Percentiles rank a stretch among this genome's conserved stretches.
Conservation (phyloP, 2,329 filamentous ascomycete species). For the Capronia americana region DNA sequence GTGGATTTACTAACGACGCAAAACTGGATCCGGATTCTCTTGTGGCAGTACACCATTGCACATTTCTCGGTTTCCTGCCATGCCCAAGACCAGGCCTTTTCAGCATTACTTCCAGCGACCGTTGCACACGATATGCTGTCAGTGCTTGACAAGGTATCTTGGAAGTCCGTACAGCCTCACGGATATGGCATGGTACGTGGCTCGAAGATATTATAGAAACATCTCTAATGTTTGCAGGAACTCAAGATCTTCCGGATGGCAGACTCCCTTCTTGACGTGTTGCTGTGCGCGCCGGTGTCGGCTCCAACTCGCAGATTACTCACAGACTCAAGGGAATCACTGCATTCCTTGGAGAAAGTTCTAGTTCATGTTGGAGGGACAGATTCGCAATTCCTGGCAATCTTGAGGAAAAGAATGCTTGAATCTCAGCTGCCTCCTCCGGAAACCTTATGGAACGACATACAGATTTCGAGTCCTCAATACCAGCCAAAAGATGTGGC, state of each 20-base stretch:
- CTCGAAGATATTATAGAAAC: neutral
- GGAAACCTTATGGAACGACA: constrained; percentile 7
- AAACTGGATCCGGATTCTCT: constrained; percentile 22
- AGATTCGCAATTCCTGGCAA: constrained; percentile 9
- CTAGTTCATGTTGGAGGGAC: constrained; percentile 12
- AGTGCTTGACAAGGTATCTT: constrained; percentile 8
- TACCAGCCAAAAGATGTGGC: neutral
- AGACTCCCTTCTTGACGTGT: constrained; percentile 17
- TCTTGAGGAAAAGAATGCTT: constrained; percentile 11
- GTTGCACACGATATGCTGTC: constrained; percentile 17
- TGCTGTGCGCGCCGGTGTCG: constrained; percentile 14
- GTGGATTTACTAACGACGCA: constrained; percentile 16
- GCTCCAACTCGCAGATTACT: neutral
- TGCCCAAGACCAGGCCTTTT: constrained; percentile 17
- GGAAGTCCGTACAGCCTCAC: constrained; percentile 19
- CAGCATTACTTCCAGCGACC: constrained; percentile 10
- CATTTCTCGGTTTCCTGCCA: constrained; percentile 16
- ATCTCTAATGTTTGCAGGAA: constrained; percentile 14
- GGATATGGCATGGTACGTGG: constrained; percentile 22
- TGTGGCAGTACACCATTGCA: constrained; percentile 20
- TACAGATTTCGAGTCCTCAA: constrained; percentile 8
- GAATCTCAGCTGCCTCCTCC: constrained; percentile 12
- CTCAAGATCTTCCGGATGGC: constrained; percentile 21
- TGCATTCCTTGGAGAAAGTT: constrained; percentile 17
- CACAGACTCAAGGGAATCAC: constrained; percentile 10